Conservation (phyloP, 176 grass and related monocot species). For the Musa troglodytarum region DNA sequence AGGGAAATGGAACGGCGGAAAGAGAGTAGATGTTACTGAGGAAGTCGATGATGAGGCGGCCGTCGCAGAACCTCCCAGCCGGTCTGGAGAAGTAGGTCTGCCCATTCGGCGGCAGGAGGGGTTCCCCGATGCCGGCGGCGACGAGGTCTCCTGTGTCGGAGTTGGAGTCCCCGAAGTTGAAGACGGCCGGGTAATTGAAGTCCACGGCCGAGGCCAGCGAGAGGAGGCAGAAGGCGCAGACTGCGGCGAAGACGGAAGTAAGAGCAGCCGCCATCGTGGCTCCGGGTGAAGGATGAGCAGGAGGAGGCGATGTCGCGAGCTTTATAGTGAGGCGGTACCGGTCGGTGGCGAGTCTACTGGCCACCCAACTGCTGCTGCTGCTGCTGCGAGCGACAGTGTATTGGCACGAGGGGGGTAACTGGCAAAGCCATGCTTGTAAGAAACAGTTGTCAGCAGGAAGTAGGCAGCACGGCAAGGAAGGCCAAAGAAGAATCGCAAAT, state of each 20-base stretch:
- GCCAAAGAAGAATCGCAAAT: too few species aligned
- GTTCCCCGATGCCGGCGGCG: constrained; percentile 61
- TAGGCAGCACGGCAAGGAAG: too few species aligned
- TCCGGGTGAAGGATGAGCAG: too few species aligned
- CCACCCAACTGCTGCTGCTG: too few species aligned
- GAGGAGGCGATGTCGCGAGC: too few species aligned
- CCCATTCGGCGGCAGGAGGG: constrained; percentile 69
- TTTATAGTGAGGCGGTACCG: too few species aligned
- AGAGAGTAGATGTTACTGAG: constrained; percentile 43
- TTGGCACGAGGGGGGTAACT: too few species aligned
- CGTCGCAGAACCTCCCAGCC: constrained; percentile 76
- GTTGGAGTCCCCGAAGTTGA: constrained; percentile 99
- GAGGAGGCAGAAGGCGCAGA: neutral
- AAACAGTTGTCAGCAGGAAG: too few species aligned
- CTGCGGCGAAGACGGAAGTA: neutral
- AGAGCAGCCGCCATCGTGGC: neutral
- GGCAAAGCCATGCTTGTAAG: too few species aligned
- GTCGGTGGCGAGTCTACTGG: too few species aligned
- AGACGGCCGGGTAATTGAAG: constrained; percentile 65
- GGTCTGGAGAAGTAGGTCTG: constrained; percentile 72
- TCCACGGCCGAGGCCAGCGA: constrained; percentile 9
- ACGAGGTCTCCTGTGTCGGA: constrained; percentile 84
- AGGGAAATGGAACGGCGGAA: neutral
- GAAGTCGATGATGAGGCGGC: constrained; percentile 88
- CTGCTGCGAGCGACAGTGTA: too few species aligned